Conservation (phyloP, 345 rosid species). For the Euclidium syriacum region DNA sequence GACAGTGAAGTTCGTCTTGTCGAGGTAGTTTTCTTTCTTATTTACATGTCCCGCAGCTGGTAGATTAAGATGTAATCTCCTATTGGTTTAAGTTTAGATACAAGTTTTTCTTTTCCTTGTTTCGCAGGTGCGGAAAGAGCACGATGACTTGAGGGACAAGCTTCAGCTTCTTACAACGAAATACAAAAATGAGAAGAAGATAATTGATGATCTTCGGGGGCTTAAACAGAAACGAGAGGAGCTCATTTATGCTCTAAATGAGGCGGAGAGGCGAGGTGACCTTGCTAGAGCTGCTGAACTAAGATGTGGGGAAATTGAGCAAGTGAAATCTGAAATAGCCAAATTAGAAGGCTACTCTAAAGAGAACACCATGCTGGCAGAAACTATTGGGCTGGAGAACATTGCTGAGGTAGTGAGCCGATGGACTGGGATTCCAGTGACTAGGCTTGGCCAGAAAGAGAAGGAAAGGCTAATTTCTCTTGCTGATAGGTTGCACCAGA, state of each 20-base stretch:
- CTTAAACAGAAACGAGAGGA: conserved; percentile 86
- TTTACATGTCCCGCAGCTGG: too few species aligned
- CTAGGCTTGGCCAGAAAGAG: conserved; percentile 70
- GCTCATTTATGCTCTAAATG: conserved; percentile 59
- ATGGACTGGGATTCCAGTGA: conserved; percentile 85
- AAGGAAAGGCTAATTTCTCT: conserved; percentile 65
- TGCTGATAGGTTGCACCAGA: conserved; percentile 57
- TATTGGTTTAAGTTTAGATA: too few species aligned
- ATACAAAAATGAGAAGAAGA: conserved; percentile 81
- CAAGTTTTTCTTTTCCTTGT: too few species aligned
- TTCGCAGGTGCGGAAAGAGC: conserved; percentile 76
- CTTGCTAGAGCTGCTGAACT: conserved; percentile 88
- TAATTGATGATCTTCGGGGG: conserved; percentile 76
- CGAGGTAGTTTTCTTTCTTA: conserved; percentile 39
- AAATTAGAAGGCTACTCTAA: conserved; percentile 56
- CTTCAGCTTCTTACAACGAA: conserved; percentile 87
- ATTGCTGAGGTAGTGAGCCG: conserved; percentile 93
- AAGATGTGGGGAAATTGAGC: conserved; percentile 76
- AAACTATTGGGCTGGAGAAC: conserved; percentile 81
- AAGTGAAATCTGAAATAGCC: conserved; percentile 66
- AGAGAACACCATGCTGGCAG: conserved; percentile 72
- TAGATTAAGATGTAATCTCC: too few species aligned
- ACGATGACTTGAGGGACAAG: conserved; percentile 84
- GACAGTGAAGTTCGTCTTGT: conserved; percentile 80
- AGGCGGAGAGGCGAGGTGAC: conserved; percentile 86